phyloP scores from a whole-genome alignment of 2,329 filamentous ascomycete species.

The Dothiorella sarmentorum region DNA sequence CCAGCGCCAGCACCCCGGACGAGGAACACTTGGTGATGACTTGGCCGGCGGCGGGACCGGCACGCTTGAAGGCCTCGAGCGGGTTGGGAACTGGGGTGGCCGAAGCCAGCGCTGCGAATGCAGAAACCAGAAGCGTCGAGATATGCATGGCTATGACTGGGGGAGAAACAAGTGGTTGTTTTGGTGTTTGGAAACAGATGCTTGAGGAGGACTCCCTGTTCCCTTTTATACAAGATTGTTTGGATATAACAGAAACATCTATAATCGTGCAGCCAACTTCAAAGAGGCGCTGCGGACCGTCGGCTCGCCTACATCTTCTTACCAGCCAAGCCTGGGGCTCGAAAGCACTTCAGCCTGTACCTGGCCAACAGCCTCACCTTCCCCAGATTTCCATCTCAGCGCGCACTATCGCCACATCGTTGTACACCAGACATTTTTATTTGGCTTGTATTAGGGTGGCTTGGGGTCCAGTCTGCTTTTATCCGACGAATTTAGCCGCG shows the following conservation, averaged over 20 bases:
- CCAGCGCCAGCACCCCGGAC: conserved; percentile 31
- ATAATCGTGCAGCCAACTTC: not conserved
- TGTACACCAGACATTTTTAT: no score
- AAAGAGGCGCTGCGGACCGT: conserved; percentile 2
- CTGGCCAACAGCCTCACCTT: not conserved
- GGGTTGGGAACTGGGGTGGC: conserved; percentile 15
- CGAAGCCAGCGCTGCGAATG: not conserved
- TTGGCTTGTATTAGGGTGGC: not conserved
- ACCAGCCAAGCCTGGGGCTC: not conserved
- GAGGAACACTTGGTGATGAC: conserved; percentile 31
- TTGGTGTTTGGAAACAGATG: not conserved
- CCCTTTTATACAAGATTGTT: not conserved
- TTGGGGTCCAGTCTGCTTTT: not conserved
- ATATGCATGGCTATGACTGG: not conserved
- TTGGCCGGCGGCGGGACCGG: conserved; percentile 28
- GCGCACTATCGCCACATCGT: not conserved
- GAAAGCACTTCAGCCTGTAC: conserved; percentile 11
- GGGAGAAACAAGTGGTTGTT: not conserved
- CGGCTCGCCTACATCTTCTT: conserved; percentile 2
- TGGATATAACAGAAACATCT: not conserved
- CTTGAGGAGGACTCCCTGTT: not conserved
- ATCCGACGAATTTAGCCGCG: not conserved
- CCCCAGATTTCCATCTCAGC: not conserved
- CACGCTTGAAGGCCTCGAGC: conserved; percentile 27
- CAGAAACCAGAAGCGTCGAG: not conserved